A percentile compares a stretch with the other conserved stretches of the same genome.
These are phyloP conservation scores for Sporothrix humicola DNA, from an alignment of 2,329 filamentous ascomycete species.

Conservation along the genomic window DNA sequence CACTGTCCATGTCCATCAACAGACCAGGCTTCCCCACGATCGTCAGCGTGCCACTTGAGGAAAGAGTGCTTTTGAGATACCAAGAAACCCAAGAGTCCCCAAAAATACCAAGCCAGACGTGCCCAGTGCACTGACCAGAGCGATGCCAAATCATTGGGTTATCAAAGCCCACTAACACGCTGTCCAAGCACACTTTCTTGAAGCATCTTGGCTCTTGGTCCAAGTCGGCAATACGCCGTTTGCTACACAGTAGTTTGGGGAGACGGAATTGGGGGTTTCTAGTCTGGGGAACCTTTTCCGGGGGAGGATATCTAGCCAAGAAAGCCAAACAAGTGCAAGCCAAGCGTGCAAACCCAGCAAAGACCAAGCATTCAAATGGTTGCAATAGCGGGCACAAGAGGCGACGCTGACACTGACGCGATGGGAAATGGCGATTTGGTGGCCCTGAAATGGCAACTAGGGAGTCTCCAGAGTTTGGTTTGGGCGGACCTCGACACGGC, in stretches of 20 bases:
- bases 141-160: not conserved
- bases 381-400: too few relatives aligned
- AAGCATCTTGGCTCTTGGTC: conserved; percentile 1
- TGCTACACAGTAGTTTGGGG: not conserved
- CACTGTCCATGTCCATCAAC: not conserved
- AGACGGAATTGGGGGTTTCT: not conserved
- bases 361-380: too few relatives aligned
- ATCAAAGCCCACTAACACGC: not conserved
- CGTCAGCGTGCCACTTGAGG: not conserved
- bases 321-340: not conserved
- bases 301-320: not conserved
- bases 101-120: not conserved
- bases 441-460: not conserved
- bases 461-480: not conserved
- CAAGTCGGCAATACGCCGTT: conserved; percentile 1
- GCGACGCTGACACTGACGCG: too few relatives aligned
- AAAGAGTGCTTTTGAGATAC: too few relatives aligned
- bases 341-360: not conserved
- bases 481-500: not conserved
- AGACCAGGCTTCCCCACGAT: not conserved
- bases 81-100: too few relatives aligned
- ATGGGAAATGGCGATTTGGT: not conserved
- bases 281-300: conserved; percentile 27
- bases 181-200: not conserved
- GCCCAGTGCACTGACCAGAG: not conserved